Base-by-base conservation (phyloP, 371 early-diverging fungal genomes). In the Funneliformis caledonium region DNA sequence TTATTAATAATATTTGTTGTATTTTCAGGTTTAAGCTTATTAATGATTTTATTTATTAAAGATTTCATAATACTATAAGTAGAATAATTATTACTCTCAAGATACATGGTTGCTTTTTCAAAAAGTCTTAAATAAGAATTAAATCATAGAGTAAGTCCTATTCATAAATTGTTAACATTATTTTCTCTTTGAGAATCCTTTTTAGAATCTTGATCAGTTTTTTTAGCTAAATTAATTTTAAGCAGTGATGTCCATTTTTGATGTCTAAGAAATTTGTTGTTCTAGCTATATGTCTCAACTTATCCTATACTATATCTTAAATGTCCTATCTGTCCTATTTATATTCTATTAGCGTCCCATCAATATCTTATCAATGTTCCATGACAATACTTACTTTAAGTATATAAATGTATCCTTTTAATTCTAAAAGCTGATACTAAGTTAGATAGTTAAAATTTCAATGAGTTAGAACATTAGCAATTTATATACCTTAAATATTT, bases 151-250 rank as follows among this genome's bases (percentile, higher is more conserved):
- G 7, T 68, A 37, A 31, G 2, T 68, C 14, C 45, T 3, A 68
- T 68, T 68, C 45, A 68, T 68, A 4, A 19, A 45, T 43, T 37
- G 68, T 68, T 68, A 68, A 19, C 19, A 64, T 64, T 26, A 64
- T 33, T 11, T 33, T 64, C 5, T 10, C 4, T 26, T 31, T 64
- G 37, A n/a, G 65, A 31, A 64, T 64, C 65, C 16, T 64, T 64
- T 33, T 64, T 33, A 64, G 65, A 64, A 10, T 64, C 11, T 11
- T 9, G 33, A 33, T 64, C 37, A 11, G 0, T 31, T 33, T 64
- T 12, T 7, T 64, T 9, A 1, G 65, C 65, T 64, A 64, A 26
- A 33, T 31, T n/a, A 64, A 16, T 37, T n/a, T 26, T 26, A 26
- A 26, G 0, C 26, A 26, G 26, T 26, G 0, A 26, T 26, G 26